Evolutionary conservation across 2,329 filamentous ascomycete species (phyloP).

Genomic region (Lachnellula hyalina): DNA sequence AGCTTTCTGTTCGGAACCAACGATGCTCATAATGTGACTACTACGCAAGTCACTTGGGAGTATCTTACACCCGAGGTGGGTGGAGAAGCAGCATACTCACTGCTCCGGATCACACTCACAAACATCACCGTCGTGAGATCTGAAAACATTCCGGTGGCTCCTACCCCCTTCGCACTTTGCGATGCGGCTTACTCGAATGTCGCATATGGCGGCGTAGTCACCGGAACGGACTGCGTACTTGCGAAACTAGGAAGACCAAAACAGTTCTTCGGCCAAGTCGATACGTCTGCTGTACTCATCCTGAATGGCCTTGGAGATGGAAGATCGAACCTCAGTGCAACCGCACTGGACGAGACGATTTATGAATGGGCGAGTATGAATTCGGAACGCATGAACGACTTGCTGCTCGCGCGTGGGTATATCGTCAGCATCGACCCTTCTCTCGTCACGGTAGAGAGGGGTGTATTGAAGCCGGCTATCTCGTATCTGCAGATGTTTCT

Average conservation of each 20-base stretch:
- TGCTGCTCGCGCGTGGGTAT: background rate
- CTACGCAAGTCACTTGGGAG: conserved; percentile 2
- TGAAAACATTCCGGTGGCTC: background rate
- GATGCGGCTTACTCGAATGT: background rate
- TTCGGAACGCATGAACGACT: background rate
- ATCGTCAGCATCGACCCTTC: conserved; percentile 2
- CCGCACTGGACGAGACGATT: background rate
- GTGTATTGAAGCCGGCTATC: background rate
- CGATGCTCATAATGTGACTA: background rate
- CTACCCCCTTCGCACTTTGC: background rate
- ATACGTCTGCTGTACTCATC: conserved; percentile 1
- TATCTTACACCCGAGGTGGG: background rate
- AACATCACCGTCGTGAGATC: conserved; percentile 4
- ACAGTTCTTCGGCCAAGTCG: background rate
- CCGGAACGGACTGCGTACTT: background rate
- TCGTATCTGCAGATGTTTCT: conserved; percentile 3
- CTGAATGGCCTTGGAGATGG: conserved; percentile 2
- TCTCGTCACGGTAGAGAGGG: background rate
- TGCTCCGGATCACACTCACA: background rate
- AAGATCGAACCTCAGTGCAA: background rate
- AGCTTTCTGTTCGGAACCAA: background rate
- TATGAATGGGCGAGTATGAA: background rate
- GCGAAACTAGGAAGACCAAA: background rate
- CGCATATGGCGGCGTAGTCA: conserved; percentile 1
- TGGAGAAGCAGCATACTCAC: background rate